These are phyloP conservation scores for Puccinia hordei DNA, from an alignment of 1,284 basidiomycete species.

Conservation along the genomic window DNA sequence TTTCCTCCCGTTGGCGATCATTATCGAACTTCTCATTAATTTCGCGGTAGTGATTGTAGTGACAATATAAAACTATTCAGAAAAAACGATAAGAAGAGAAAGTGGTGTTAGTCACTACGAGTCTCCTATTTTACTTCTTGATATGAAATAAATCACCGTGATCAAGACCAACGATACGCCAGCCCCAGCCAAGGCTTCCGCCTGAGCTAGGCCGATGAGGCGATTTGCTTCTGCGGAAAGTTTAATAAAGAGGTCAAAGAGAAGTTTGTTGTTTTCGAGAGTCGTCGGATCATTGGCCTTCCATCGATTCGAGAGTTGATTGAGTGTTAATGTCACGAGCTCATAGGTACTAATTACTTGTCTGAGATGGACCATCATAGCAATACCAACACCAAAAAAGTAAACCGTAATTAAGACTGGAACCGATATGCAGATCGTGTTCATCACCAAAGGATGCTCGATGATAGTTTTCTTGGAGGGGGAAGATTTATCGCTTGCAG, in stretches of 20 bases:
- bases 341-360: background rate
- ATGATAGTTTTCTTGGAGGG: background rate
- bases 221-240: background rate
- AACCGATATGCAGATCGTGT: background rate
- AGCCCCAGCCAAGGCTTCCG: background rate
- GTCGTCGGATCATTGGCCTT: background rate
- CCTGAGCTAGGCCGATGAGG: background rate
- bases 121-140: background rate
- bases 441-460: background rate
- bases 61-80: conserved; percentile 3
- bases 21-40: background rate
- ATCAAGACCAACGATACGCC: background rate
- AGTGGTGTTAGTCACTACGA: background rate
- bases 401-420: background rate
- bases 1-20: background rate
- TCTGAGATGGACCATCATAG: background rate
- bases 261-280: background rate
- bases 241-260: background rate
- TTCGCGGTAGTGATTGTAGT: background rate
- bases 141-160: background rate
- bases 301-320: background rate
- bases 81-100: background rate
- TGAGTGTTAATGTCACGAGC: background rate
- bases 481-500: background rate
- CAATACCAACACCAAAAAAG: background rate